Percentiles rank a stretch among this genome's conserved stretches.
phyloP scores from a whole-genome alignment of 2,329 filamentous ascomycete species.

The Teratosphaeria destructans region DNA sequence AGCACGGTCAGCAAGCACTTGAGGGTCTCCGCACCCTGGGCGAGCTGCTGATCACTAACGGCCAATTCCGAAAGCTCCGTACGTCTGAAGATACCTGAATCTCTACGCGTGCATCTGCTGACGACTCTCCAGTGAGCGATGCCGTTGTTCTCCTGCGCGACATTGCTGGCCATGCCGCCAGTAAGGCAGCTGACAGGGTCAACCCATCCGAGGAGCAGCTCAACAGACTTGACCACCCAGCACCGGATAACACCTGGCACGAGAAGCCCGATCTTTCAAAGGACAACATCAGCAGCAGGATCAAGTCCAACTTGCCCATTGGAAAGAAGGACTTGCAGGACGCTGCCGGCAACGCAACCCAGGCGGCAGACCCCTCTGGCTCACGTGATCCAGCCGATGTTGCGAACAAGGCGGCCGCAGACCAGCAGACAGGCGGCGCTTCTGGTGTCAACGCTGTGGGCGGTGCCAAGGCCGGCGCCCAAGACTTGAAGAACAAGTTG shows the following conservation, averaged over 20 bases:
- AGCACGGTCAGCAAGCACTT: slow-evolving; percentile 73
- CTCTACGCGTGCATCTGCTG: slow-evolving; percentile 7
- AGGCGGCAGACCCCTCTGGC: slow-evolving; percentile 46
- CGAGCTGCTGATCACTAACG: slow-evolving; percentile 84
- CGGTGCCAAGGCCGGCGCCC: slow-evolving; percentile 38
- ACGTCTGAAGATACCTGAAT: slow-evolving; percentile 31
- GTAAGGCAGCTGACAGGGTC: slow-evolving; percentile 63
- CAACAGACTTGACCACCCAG: slow-evolving; percentile 67
- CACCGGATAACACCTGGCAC: slow-evolving; percentile 83
- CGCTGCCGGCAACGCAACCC: slow-evolving; percentile 47
- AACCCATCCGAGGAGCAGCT: slow-evolving; percentile 71
- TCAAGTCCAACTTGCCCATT: slow-evolving; percentile 49
- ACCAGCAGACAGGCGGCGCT: slow-evolving; percentile 37
- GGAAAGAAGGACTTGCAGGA: slow-evolving; percentile 50
- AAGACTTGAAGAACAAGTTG: slow-evolving; percentile 42
- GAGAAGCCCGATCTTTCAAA: slow-evolving; percentile 40
- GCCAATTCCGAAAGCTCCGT: slow-evolving; percentile 86
- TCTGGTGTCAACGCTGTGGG: slow-evolving; percentile 42
- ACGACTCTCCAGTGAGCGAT: slow-evolving; percentile 53
- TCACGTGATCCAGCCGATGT: slow-evolving; percentile 45
- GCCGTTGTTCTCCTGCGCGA: slow-evolving; percentile 72
- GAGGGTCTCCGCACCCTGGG: slow-evolving; percentile 82
- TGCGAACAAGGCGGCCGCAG: slow-evolving; percentile 43
- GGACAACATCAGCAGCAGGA: slow-evolving; percentile 57
- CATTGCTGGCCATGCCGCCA: slow-evolving; percentile 81